Conservation (phyloP, 345 rosid genomes). For the Acer campestre region DNA sequence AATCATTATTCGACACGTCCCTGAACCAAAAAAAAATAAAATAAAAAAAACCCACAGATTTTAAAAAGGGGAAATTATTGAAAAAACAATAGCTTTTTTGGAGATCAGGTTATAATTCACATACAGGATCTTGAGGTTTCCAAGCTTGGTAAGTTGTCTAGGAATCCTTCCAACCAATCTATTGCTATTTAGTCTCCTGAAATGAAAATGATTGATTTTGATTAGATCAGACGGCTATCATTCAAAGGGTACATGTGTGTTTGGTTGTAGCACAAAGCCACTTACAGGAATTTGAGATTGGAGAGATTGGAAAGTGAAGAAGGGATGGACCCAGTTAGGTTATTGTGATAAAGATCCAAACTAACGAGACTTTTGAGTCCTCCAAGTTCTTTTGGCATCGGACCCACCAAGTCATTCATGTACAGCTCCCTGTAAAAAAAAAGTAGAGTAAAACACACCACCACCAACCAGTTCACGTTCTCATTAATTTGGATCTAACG, state of each 20-base stretch:
- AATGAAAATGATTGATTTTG: not conserved
- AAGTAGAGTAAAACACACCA: not conserved
- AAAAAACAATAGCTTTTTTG: not conserved
- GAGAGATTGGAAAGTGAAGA: constrained; percentile 61
- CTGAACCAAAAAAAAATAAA: constrained; percentile 34
- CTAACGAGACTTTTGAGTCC: constrained; percentile 60
- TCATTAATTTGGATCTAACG: not conserved
- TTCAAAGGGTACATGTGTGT: too few species aligned
- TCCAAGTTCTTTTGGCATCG: constrained; percentile 66
- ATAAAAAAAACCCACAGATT: not conserved
- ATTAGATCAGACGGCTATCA: not conserved
- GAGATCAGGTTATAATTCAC: not conserved
- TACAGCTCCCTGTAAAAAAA: constrained; percentile 55
- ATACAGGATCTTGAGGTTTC: constrained; percentile 68
- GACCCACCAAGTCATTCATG: constrained; percentile 55
- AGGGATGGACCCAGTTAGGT: constrained; percentile 64
- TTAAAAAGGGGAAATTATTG: not conserved
- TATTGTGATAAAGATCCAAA: constrained; percentile 69
- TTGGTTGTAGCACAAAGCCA: too few species aligned
- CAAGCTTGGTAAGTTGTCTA: constrained; percentile 57
- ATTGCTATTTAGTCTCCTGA: constrained; percentile 71
- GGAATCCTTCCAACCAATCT: constrained; percentile 68
- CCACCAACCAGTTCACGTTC: constrained; percentile 6
- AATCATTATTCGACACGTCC: constrained; percentile 60
- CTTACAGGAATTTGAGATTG: constrained; percentile 67